Conservation (phyloP, 176 grass and related monocot genomes). For the Carex littledalei region DNA sequence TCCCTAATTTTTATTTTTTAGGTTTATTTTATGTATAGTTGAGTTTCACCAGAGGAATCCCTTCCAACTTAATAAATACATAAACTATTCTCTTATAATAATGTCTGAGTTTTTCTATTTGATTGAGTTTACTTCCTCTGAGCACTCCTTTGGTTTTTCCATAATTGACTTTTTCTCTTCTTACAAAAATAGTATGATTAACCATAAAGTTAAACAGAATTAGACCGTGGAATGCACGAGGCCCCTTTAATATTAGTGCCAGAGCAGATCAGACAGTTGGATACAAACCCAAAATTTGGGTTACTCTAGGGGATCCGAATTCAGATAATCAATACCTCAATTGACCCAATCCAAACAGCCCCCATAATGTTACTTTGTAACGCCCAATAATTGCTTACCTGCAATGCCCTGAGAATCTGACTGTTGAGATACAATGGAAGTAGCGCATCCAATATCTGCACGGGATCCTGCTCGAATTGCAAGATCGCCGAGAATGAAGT, state of each 20-base stretch:
- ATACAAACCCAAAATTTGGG: too few species aligned
- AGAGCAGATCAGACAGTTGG: too few species aligned
- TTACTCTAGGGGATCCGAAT: too few species aligned
- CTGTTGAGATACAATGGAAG: slow-evolving; percentile 91
- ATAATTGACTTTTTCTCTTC: background rate
- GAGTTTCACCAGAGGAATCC: background rate
- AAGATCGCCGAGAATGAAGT: slow-evolving; percentile 61
- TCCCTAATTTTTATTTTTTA: background rate
- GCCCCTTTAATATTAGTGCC: too few species aligned
- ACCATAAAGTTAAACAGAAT: background rate
- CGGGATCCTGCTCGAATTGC: slow-evolving; percentile 91
- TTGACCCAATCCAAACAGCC: background rate
- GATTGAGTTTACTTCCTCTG: background rate
- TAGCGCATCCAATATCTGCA: slow-evolving; percentile 82
- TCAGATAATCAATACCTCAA: background rate
- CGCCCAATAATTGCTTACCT: background rate
- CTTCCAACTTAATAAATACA: background rate
- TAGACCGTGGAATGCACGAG: background rate
- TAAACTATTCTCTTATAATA: background rate
- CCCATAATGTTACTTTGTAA: background rate
- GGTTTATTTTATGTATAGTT: background rate
- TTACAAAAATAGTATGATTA: background rate
- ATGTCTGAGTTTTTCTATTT: background rate
- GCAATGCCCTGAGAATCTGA: slow-evolving; percentile 73
- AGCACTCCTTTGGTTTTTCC: background rate